Conservation (phyloP, 2,329 filamentous ascomycete genomes). For the Phaeosphaeriaceae sp. region DNA sequence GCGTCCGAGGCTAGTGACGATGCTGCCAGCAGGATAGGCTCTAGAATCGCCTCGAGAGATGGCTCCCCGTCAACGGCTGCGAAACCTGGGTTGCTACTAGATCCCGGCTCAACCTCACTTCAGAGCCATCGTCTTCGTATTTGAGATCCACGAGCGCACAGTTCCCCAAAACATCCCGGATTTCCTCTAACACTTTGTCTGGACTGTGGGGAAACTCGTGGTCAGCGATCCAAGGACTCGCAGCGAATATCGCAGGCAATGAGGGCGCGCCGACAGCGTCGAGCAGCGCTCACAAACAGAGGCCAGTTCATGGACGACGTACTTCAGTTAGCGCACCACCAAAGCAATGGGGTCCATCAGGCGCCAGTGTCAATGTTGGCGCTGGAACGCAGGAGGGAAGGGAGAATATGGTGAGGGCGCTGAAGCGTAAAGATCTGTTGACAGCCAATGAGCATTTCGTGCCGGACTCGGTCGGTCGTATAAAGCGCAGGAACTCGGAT, state of each 20-base stretch:
- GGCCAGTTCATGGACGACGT: slow-evolving; percentile 36
- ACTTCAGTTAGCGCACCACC: slow-evolving; percentile 49
- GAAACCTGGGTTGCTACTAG: slow-evolving; percentile 33
- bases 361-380: slow-evolving; percentile 49
- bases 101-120: slow-evolving; percentile 37
- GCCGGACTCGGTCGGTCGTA: slow-evolving; percentile 54
- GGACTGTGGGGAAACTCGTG: slow-evolving; percentile 57
- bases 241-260: slow-evolving; percentile 55
- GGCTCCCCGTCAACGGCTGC: slow-evolving; percentile 51
- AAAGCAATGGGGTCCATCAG: slow-evolving; percentile 56
- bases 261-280: slow-evolving; percentile 36
- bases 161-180: slow-evolving; percentile 25
- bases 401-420: slow-evolving; percentile 54
- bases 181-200: slow-evolving; percentile 44
- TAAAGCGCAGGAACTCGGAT: slow-evolving; percentile 73
- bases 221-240: slow-evolving; percentile 57
- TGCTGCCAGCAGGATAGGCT: slow-evolving; percentile 49
- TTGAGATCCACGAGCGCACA: slow-evolving; percentile 30
- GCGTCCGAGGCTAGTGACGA: slow-evolving; percentile 39
- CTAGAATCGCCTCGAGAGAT: slow-evolving; percentile 35
- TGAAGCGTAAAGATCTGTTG: slow-evolving; percentile 58
- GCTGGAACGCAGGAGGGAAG: slow-evolving; percentile 55
- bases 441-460: slow-evolving; percentile 50
- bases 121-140: slow-evolving; percentile 35
- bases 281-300: slow-evolving; percentile 30